Evolutionary conservation across 257 asterid genomes (phyloP), one percentile per base, ranked within the genome.

Genomic region (Cruciata laevipes): DNA sequence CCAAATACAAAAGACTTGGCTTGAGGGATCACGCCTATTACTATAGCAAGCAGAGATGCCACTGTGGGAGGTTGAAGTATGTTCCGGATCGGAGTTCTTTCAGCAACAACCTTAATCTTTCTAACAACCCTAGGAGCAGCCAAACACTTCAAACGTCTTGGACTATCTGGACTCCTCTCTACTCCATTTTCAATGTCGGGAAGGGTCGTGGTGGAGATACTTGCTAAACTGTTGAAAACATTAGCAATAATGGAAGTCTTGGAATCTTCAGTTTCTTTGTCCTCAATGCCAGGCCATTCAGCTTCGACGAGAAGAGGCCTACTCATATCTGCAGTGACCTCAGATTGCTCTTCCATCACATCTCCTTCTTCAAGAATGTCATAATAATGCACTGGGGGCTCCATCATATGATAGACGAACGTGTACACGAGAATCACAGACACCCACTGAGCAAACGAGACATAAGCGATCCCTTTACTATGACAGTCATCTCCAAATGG

Each of bases 11-110:
- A 65, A 62, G 73, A 23, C 68, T 75, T 70, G 25, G 72, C 68
- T 38, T 66, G 79, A 0, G 86, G 83, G 21, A 81, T 62, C 74
- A 78, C 47, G 53, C 86, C 83, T 0, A 75, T 71, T 4, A 75
- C 59, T 52, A 81, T 70, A 21, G 86, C 86, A 44, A 76, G 38
- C 44, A 81, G 40, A 57, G 83, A 75, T 59, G 86, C 86, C 31
- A 78, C 38, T 3, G 81, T 81, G 6, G 83, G 86, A 38, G 86
- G 86, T 66, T 81, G 86, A 61, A 81, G 76, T 21, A 75, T 71
- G 67, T 65, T 72, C 35, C 21, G 64, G 11, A 81, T 38, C 7
- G 83, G 83, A 61, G 83, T 81, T 62, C 71, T 69, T 69, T 79
- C 81, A 5, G 84, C 84, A 27, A 76, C 79, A 23, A 73, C 65